These are phyloP conservation scores for Rhodotorula paludigena DNA, from an alignment of 768 basidiomycete genomes.

Conservation along the genomic window DNA sequence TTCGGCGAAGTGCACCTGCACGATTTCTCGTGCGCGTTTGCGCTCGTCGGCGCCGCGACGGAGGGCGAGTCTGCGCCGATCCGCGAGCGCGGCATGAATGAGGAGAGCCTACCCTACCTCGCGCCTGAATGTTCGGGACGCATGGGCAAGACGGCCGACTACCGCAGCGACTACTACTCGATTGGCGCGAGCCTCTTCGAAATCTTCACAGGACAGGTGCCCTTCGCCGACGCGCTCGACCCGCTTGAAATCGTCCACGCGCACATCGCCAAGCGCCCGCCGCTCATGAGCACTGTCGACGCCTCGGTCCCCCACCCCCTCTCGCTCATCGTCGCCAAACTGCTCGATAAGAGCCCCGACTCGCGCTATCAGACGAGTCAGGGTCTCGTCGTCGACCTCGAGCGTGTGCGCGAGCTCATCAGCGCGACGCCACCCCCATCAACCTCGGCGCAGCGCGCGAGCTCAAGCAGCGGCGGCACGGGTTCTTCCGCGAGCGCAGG, in stretches of 20 bases:
- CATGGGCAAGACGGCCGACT: conserved; percentile 16
- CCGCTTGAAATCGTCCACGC: conserved; percentile 35
- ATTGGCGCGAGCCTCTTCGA: conserved; percentile 32
- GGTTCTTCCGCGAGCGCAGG: background rate
- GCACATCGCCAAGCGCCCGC: conserved; percentile 24
- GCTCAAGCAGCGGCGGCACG: too few relatives aligned
- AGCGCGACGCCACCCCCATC: background rate
- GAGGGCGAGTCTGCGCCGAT: conserved; percentile 9
- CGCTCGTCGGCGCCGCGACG: background rate
- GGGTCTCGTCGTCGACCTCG: conserved; percentile 33
- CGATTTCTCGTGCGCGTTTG: conserved; percentile 36
- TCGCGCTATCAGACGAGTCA: conserved; percentile 28
- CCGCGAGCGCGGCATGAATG: conserved; percentile 35
- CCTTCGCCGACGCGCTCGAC: conserved; percentile 23
- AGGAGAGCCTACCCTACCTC: conserved; percentile 33
- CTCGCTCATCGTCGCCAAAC: conserved; percentile 28
- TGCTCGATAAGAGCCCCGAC: conserved; percentile 36
- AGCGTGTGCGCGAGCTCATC: conserved; percentile 12
- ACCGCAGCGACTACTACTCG: conserved; percentile 24
- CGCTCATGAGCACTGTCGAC: conserved; percentile 12
- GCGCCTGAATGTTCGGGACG: conserved; percentile 33
- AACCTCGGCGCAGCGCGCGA: too few relatives aligned
- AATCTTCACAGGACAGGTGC: conserved; percentile 23
- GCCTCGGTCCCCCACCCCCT: conserved; percentile 19
- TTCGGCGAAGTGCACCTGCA: conserved; percentile 31